phyloP scores from a whole-genome alignment of 306 rosid species.

The Hylodesmum podocarpum region DNA sequence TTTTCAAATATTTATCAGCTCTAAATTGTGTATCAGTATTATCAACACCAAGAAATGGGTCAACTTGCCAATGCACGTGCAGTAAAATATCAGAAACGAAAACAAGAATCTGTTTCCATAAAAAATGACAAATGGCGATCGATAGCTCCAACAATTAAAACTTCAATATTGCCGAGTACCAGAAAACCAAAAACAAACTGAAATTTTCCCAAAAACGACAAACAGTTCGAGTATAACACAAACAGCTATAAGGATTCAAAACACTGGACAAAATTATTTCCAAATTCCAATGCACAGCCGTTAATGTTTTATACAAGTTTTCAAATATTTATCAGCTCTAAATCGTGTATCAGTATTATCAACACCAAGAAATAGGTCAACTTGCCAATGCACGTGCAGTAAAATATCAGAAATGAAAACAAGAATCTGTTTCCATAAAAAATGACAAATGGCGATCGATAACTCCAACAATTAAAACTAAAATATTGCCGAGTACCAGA shows the following conservation, averaged over 20 bases:
- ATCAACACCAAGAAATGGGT: slow-evolving; percentile 1
- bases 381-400: not conserved
- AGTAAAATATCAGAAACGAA: slow-evolving; percentile 10
- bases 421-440: not conserved
- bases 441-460: too few species aligned
- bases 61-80: not conserved
- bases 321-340: not conserved
- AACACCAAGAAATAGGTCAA: slow-evolving; percentile 1
- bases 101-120: not conserved
- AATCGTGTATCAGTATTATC: not conserved
- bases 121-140: slow-evolving; percentile 20
- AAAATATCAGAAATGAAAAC: slow-evolving; percentile 10
- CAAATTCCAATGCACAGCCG: slow-evolving; percentile 6
- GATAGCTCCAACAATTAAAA: too few species aligned
- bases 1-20: not conserved
- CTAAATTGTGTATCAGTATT: not conserved
- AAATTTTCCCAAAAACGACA: too few species aligned
- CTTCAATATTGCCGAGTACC: too few species aligned
- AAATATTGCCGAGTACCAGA: too few species aligned
- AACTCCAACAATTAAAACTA: too few species aligned
- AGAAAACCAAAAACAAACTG: too few species aligned
- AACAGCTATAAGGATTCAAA: not conserved
- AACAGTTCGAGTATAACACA: too few species aligned
- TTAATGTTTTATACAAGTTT: not conserved
- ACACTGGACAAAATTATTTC: not conserved